These are phyloP conservation scores for Macaranga tanarius DNA, from an alignment of 441 rosid genomes.

Conservation along the genomic window DNA sequence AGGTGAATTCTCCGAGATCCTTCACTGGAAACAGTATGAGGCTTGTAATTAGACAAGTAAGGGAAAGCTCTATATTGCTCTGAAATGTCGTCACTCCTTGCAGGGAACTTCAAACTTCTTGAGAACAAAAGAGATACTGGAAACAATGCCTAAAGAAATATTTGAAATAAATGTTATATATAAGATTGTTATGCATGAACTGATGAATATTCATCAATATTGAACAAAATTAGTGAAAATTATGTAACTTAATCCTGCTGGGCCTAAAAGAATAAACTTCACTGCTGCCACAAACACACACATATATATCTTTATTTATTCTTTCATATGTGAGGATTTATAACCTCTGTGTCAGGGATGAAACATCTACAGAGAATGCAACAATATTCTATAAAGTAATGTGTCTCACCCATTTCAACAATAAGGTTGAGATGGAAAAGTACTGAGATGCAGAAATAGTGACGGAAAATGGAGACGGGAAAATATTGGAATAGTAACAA, in stretches of 20 bases:
- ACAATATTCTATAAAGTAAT: not conserved
- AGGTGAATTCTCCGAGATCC: conserved; percentile 77
- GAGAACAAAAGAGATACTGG: conserved; percentile 75
- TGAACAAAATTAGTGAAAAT: not conserved
- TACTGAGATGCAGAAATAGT: not conserved
- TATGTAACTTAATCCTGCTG: too few relatives aligned
- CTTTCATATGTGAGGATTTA: too few relatives aligned
- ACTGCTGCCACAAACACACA: too few relatives aligned
- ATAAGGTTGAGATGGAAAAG: not conserved
- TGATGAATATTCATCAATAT: not conserved
- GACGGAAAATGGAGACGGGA: too few relatives aligned
- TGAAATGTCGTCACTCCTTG: conserved; percentile 49
- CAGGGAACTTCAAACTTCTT: conserved; percentile 69
- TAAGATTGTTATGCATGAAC: not conserved
- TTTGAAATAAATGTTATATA: not conserved
- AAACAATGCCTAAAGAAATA: conserved; percentile 57
- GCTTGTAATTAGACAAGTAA: conserved; percentile 48
- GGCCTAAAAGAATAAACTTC: too few relatives aligned
- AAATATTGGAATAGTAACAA: not conserved
- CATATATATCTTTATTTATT: too few relatives aligned
- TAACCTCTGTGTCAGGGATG: too few relatives aligned
- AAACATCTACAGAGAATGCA: too few relatives aligned
- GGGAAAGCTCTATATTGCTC: conserved; percentile 60
- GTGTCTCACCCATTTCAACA: conserved; percentile 1
- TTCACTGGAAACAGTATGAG: conserved; percentile 33